phyloP scores from a whole-genome alignment of 352 stramenopile species.

The Phytopythium aichiense region DNA sequence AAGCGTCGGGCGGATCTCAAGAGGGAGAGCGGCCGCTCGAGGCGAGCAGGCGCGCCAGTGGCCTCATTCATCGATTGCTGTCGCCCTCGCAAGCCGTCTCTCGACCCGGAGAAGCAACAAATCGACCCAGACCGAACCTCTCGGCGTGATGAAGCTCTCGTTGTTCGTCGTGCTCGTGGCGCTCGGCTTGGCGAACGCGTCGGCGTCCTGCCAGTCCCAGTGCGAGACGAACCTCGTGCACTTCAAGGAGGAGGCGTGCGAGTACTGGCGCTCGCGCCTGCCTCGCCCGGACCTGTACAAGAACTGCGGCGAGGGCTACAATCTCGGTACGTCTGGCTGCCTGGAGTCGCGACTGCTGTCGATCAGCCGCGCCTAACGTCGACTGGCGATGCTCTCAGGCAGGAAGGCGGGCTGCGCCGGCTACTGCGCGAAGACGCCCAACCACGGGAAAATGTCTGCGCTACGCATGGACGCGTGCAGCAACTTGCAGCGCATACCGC shows the following conservation, averaged over 20 bases:
- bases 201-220: slow-evolving; percentile 20
- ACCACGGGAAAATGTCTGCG: slow-evolving; percentile 25
- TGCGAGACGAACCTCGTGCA: slow-evolving; percentile 42
- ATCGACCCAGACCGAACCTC: neutral
- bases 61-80: slow-evolving; percentile 2
- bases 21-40: neutral
- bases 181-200: slow-evolving; percentile 9
- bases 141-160: slow-evolving; percentile 23
- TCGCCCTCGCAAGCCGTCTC: neutral
- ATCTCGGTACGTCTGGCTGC: slow-evolving; percentile 5
- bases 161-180: slow-evolving; percentile 13
- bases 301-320: slow-evolving; percentile 43
- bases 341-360: neutral
- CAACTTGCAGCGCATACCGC: slow-evolving; percentile 29
- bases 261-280: slow-evolving; percentile 37
- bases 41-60: neutral
- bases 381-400: slow-evolving; percentile 9
- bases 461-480: slow-evolving; percentile 41
- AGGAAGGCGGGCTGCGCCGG: slow-evolving; percentile 32
- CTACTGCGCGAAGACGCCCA: slow-evolving; percentile 22
- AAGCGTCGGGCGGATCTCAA: slow-evolving; percentile 4
- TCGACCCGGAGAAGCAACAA: neutral
- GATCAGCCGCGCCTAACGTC: neutral
- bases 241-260: slow-evolving; percentile 30
- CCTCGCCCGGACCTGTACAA: slow-evolving; percentile 50